Conservation (phyloP, 306 rosid species). For the Luffa aegyptiaca region DNA sequence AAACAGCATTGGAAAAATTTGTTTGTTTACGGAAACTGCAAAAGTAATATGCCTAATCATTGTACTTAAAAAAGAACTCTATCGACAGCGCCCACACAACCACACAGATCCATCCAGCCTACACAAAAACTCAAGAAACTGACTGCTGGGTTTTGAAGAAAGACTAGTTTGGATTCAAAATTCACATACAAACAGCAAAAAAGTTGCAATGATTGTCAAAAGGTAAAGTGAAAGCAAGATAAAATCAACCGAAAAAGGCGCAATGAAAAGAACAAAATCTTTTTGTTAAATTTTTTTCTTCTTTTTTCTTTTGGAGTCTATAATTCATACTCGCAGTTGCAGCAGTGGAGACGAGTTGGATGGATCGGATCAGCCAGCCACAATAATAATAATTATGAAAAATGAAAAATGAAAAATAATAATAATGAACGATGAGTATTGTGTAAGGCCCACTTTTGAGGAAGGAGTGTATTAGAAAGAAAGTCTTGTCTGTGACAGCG, state of each 20-base stretch:
- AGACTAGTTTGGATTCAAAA: background rate
- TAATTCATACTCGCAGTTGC: background rate
- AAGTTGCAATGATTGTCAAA: background rate
- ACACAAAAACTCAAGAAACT: background rate
- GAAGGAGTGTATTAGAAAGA: constrained; percentile 3
- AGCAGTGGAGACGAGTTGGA: background rate
- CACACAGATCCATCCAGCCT: background rate
- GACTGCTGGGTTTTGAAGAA: background rate
- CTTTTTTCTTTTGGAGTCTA: background rate
- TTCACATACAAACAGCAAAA: background rate
- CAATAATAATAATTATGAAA: background rate
- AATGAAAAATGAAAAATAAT: too few species aligned
- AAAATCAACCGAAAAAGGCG: background rate
- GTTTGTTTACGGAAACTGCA: constrained; percentile 47
- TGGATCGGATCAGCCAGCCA: background rate
- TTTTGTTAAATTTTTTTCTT: background rate
- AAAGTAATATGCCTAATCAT: constrained; percentile 6
- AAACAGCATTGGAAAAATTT: constrained; percentile 21
- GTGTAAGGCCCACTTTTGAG: constrained; percentile 31
- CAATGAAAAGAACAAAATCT: background rate
- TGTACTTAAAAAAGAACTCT: background rate
- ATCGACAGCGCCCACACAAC: background rate
- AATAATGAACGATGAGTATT: background rate
- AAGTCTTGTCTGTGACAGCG: constrained; percentile 4
- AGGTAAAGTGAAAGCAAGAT: constrained; percentile 3